phyloP scores from a whole-genome alignment of 1,139 yeast genomes.

The Saccharomycopsis crataegensis region DNA sequence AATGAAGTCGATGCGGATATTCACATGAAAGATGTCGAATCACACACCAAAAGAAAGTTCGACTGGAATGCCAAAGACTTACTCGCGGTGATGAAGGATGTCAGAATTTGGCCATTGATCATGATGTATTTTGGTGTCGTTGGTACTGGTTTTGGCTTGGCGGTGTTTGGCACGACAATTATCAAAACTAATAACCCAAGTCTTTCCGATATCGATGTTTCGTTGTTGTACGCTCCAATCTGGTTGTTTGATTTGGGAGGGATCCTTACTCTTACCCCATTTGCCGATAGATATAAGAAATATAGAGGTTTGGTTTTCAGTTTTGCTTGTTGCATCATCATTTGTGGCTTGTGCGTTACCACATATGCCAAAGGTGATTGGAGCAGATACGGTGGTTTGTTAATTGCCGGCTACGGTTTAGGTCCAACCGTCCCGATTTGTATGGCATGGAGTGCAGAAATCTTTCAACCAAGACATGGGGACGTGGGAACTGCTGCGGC shows the following conservation, averaged over 20 bases:
- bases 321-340: conserved; percentile 55
- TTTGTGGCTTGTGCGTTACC: conserved; percentile 66
- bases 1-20: conserved; percentile 43
- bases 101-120: conserved; percentile 71
- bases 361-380: conserved; percentile 70
- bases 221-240: conserved; percentile 78
- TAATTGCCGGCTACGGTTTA: conserved; percentile 77
- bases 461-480: conserved; percentile 64
- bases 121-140: conserved; percentile 92
- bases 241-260: conserved; percentile 86
- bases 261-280: conserved; percentile 66
- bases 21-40: conserved; percentile 59
- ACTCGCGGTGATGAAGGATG: conserved; percentile 47
- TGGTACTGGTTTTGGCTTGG: conserved; percentile 80
- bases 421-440: conserved; percentile 89
- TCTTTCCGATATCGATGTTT: conserved; percentile 60
- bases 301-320: conserved; percentile 57
- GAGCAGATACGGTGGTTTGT: conserved; percentile 72
- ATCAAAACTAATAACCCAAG: conserved; percentile 57
- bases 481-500: conserved; percentile 82
- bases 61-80: conserved; percentile 61
- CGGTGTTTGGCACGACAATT: conserved; percentile 82
- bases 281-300: conserved; percentile 61
- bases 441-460: conserved; percentile 82
- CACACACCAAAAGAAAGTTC: conserved; percentile 36